Conservation (phyloP, 2,329 filamentous ascomycete species). For the Alternaria metachromatica region DNA sequence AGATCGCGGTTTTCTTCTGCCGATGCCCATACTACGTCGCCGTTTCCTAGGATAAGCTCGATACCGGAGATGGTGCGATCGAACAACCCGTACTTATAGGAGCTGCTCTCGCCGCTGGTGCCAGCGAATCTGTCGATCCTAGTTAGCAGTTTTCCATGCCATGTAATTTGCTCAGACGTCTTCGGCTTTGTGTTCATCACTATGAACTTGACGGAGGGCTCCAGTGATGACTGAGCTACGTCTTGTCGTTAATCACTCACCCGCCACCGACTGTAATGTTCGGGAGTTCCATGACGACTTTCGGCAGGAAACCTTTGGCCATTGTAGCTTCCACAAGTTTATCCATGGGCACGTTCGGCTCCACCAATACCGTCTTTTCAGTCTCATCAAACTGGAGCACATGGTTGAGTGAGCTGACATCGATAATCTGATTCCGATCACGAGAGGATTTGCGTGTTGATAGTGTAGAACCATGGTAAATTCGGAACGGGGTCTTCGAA, state of each 20-base stretch:
- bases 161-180: not conserved
- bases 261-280: constrained; percentile 73
- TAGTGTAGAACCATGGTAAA: constrained; percentile 65
- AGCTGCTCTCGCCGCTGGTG: constrained; percentile 71
- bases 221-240: not conserved
- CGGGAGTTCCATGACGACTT: constrained; percentile 74
- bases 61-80: constrained; percentile 67
- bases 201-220: not conserved
- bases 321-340: constrained; percentile 65
- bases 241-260: constrained; percentile 12
- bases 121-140: constrained; percentile 60
- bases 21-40: constrained; percentile 60
- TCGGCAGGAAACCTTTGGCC: constrained; percentile 63
- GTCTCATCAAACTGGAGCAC: constrained; percentile 54
- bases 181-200: not conserved
- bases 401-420: constrained; percentile 58
- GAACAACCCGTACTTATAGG: constrained; percentile 71
- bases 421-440: constrained; percentile 52
- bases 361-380: constrained; percentile 60
- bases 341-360: constrained; percentile 75
- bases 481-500: constrained; percentile 59
- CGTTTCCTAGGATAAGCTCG: constrained; percentile 68
- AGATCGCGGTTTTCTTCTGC: constrained; percentile 57
- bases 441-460: constrained; percentile 56
- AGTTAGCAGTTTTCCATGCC: not conserved